Conservation (phyloP, 495 filamentous ascomycete genomes). For the Penicillium riverlandense region DNA sequence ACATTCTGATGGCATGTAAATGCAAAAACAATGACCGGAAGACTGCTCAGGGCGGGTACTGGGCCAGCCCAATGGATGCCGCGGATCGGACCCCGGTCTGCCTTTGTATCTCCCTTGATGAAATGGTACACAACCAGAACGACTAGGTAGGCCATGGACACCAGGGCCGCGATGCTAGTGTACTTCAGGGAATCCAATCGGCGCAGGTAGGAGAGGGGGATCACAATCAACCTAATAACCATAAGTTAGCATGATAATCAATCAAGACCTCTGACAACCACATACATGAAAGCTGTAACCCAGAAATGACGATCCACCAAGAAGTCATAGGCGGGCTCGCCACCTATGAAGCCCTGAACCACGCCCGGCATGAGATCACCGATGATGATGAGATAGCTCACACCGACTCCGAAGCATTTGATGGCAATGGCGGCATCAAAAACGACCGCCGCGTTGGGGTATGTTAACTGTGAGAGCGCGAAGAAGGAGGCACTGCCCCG, state of each 20-base stretch:
- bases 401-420: conserved; percentile 94
- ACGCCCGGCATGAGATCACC: conserved; percentile 98
- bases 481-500: conserved; percentile 80
- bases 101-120: conserved; percentile 64
- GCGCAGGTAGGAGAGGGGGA: conserved; percentile 86
- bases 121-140: conserved; percentile 90
- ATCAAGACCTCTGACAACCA: background rate
- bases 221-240: conserved; percentile 69
- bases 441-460: conserved; percentile 90
- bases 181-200: conserved; percentile 94
- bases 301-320: conserved; percentile 88
- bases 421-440: conserved; percentile 96
- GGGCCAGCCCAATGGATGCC: conserved; percentile 70
- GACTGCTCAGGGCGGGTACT: conserved; percentile 69
- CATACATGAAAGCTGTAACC: conserved; percentile 94
- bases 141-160: conserved; percentile 91
- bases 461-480: conserved; percentile 88
- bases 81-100: conserved; percentile 64
- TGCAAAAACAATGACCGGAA: conserved; percentile 94
- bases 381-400: conserved; percentile 97
- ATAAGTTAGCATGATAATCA: conserved; percentile 9
- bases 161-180: conserved; percentile 83
- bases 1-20: conserved; percentile 99
- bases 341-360: conserved; percentile 63
- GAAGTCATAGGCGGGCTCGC: conserved; percentile 55